Evolutionary conservation across 164 flowering plant genomes (phyloP).

Genomic region (Tetracentron sinense): DNA sequence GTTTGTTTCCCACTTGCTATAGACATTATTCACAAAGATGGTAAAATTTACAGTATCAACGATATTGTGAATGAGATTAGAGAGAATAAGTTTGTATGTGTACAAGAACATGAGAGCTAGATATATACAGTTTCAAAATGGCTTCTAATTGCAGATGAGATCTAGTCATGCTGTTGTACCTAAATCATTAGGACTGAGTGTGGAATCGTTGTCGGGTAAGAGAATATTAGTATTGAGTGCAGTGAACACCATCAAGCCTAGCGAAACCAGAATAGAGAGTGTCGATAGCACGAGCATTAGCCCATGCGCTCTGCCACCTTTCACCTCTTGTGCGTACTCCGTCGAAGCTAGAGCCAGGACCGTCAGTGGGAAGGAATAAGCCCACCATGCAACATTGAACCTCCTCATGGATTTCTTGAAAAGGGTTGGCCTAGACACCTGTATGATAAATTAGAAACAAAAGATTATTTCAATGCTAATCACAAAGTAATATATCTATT

Average conservation of each 20-base stretch:
- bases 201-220: slow-evolving; percentile 17
- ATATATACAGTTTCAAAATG: neutral
- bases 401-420: slow-evolving; percentile 50
- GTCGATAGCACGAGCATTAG: slow-evolving; percentile 22
- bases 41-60: too few species aligned
- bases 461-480: neutral
- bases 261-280: slow-evolving; percentile 27
- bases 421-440: slow-evolving; percentile 38
- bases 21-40: too few species aligned
- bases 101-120: neutral
- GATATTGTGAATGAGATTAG: too few species aligned
- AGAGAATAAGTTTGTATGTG: too few species aligned
- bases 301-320: slow-evolving; percentile 20
- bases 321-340: slow-evolving; percentile 32
- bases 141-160: too few species aligned
- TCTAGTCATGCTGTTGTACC: neutral
- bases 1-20: too few species aligned
- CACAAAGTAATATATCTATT: too few species aligned
- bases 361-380: slow-evolving; percentile 37
- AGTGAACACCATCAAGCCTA: slow-evolving; percentile 22
- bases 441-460: neutral
- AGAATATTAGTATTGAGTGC: slow-evolving; percentile 24
- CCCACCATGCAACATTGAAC: slow-evolving; percentile 52
- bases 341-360: slow-evolving; percentile 33
- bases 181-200: neutral